phyloP scores from a whole-genome alignment of 2,329 filamentous ascomycete genomes.

The Fusarium ramigenum region DNA sequence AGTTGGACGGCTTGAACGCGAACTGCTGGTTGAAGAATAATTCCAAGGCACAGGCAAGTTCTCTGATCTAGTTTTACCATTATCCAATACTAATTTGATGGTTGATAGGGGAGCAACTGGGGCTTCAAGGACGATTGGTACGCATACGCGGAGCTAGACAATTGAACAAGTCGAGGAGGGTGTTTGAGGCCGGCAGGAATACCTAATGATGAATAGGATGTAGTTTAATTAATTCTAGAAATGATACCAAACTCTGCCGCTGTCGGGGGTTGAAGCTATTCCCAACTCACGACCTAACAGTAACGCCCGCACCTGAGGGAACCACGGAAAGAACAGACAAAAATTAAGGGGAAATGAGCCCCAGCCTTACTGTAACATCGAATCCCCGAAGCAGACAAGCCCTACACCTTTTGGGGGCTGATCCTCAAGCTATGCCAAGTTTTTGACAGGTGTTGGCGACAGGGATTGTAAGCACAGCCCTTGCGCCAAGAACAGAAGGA shows the following conservation, averaged over 20 bases:
- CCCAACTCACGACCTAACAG: neutral
- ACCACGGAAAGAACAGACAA: neutral
- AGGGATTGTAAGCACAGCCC: neutral
- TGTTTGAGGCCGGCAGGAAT: neutral
- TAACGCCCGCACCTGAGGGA: neutral
- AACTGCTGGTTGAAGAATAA: constrained; percentile 28
- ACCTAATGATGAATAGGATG: neutral
- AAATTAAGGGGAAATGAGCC: neutral
- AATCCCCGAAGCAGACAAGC: neutral
- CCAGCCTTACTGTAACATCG: neutral
- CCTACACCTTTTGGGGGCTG: neutral
- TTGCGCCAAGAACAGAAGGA: neutral
- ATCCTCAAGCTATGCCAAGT: neutral
- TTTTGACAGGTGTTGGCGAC: neutral
- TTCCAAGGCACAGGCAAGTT: neutral
- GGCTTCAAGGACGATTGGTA: constrained; percentile 12
- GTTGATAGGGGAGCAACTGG: constrained; percentile 5
- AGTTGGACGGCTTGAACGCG: neutral
- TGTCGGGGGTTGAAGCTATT: neutral
- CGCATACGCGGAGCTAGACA: constrained; percentile 17
- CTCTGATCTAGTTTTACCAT: fast-evolving
- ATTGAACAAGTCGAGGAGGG: neutral
- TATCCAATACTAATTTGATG: neutral
- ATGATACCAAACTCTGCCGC: neutral
- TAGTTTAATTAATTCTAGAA: neutral